These are phyloP conservation scores for Leccinum discolor DNA, from an alignment of 1,284 basidiomycete genomes.

Conservation along the genomic window DNA sequence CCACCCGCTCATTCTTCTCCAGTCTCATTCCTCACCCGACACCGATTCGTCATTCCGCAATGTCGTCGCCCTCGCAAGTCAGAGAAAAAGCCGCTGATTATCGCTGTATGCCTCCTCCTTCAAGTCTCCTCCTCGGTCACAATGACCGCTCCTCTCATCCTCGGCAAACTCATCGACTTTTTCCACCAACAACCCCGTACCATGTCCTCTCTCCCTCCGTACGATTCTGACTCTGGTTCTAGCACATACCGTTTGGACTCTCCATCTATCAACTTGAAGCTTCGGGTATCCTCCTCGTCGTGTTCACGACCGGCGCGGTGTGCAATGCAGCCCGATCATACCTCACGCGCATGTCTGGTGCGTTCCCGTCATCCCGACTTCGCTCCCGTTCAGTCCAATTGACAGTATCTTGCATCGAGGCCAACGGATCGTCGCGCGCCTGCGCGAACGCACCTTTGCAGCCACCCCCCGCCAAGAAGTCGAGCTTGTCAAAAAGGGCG, in stretches of 20 bases:
- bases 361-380: slow-evolving; percentile 14
- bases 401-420: slow-evolving; percentile 41
- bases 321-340: slow-evolving; percentile 90
- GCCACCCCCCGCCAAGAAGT: slow-evolving; percentile 90
- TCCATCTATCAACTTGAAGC: slow-evolving; percentile 54
- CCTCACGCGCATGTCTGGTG: slow-evolving; percentile 85
- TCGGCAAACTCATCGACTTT: slow-evolving; percentile 92
- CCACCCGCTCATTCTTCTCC: slow-evolving; percentile 26
- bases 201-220: slow-evolving; percentile 28
- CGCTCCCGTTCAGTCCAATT: not conserved
- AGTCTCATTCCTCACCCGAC: slow-evolving; percentile 38
- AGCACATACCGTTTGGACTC: not conserved
- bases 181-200: slow-evolving; percentile 72
- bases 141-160: slow-evolving; percentile 89
- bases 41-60: slow-evolving; percentile 68
- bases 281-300: slow-evolving; percentile 68
- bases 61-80: slow-evolving; percentile 74
- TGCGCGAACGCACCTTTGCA: slow-evolving; percentile 85
- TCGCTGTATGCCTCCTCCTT: slow-evolving; percentile 69
- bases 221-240: not conserved
- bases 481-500: slow-evolving; percentile 90
- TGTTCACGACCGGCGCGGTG: slow-evolving; percentile 88
- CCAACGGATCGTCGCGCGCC: slow-evolving; percentile 89
- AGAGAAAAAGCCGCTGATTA: slow-evolving; percentile 71
- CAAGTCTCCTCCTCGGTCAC: slow-evolving; percentile 77